Evolutionary conservation across 208 protist genomes (phyloP), one percentile per base, ranked within the genome.

Genomic region (Leishmania aethiopica): DNA sequence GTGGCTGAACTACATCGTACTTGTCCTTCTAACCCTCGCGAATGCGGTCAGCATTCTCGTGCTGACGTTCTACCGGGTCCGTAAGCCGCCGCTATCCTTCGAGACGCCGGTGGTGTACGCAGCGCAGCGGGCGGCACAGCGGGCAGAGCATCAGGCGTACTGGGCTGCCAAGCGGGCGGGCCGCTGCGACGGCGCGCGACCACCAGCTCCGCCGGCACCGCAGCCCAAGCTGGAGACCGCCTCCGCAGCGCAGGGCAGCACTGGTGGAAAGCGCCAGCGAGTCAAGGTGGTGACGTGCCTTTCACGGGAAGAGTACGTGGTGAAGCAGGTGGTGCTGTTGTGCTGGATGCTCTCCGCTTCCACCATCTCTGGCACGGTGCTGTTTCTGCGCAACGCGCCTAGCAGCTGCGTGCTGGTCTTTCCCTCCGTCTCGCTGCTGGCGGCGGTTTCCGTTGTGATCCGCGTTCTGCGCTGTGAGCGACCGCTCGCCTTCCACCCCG

Each of bases 251-350:
- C 47, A 32, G 47, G 37, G 35, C 10, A n/a, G 69, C 69, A 45
- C 3, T 19, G 13, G 37, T 19, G 42, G 8, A 28, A n/a, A 2
- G 45, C 22, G 17, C 8, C 25, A 59, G 47, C 80, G 73, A 6
- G 70, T 49, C 25, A 87, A 85, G 59, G 78, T 80, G 3, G 84
- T 89, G 42, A 92, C 89, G 28, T 87, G 80, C 55, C 69, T 95
- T 47, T 88, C 86, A 28, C 78, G 77, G 7, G 89, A 91, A 76
- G 91, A 93, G 85, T 95, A 93, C 75, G 37, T 95, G 7, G 75
- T 91, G 66, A 95, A 93, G 86, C 91, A 95, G 60, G n/a, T 88
- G 2, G 82, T 87, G 51, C 79, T 91, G 25, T 51, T 89, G 51
- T 83, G 82, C 76, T 86, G 90, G 81, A 79, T 85, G 81, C 60